Evolutionary conservation across 192 early-diverging fungal species (phyloP).

Genomic region (Linnemannia exigua): DNA sequence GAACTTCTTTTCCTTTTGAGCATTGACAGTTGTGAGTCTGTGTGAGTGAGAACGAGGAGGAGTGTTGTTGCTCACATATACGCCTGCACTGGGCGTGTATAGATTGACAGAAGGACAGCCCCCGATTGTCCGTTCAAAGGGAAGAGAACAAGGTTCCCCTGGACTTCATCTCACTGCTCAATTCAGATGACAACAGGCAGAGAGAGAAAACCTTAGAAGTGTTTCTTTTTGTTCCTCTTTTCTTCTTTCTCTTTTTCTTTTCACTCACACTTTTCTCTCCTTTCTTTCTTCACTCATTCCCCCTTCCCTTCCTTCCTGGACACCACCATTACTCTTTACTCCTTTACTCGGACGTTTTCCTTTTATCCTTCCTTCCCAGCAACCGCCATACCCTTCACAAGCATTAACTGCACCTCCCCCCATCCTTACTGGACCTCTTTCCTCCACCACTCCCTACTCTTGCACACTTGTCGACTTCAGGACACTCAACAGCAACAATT

Average conservation of each 20-base stretch:
- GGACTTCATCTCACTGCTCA: too few species aligned
- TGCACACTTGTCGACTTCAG: background rate
- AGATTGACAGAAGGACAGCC: too few species aligned
- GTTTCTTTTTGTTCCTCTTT: background rate
- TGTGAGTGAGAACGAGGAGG: too few species aligned
- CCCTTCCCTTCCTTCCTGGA: conserved; percentile 10
- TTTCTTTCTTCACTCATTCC: background rate
- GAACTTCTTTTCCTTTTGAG: too few species aligned
- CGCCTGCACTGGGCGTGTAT: too few species aligned
- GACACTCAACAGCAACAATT: too few species aligned
- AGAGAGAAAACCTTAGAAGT: too few species aligned
- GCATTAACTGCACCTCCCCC: background rate
- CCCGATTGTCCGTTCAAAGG: too few species aligned
- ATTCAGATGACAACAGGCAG: background rate
- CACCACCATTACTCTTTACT: background rate
- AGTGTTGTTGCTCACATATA: too few species aligned
- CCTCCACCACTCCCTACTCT: background rate
- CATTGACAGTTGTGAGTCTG: too few species aligned
- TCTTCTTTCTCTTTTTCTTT: background rate
- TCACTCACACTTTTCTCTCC: background rate
- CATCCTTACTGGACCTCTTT: background rate
- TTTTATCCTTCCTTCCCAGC: background rate
- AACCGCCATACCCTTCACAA: background rate
- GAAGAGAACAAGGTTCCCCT: too few species aligned
- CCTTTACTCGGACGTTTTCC: background rate